Base-by-base conservation (phyloP, 495 filamentous ascomycete genomes). In the Diplogelasinospora grovesii region DNA sequence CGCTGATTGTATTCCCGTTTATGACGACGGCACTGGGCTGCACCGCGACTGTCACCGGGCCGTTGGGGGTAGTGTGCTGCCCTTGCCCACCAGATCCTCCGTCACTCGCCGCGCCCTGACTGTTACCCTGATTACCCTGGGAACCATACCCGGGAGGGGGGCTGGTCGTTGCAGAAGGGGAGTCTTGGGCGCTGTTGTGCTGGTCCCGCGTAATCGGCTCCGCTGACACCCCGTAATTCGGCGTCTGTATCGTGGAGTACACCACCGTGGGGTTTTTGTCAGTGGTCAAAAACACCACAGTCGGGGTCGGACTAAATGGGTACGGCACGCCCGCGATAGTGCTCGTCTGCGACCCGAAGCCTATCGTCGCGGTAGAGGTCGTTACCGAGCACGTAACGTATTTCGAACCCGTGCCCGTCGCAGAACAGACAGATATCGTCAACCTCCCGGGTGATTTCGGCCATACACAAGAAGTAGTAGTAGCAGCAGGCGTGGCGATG, bases 261-360 rank as follows among this genome's bases (percentile, higher is more conserved):
- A 70, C 54, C 22, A 73, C 66, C 22, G 64, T 63, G 1, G 69
- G 69, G 30, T 73, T 73, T 43, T 70, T 73, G 35, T 71, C 69
- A 8, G 69, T 72, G 9, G 67, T 69, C 28, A 64, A 34, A 26
- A 69, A 54, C 9, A 52, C 61, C 26, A 71, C 40, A 7, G 60
- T 60, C 19, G 36, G 34, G 8, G 43, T 29, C 19, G 32, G 13
- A n/a, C n/a, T n/a, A n/a, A n/a, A n/a, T n/a, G n/a, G n/a, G 9
- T 21, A 5, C 6, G 43, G 24, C n/a, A n/a, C 19, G 9, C 21
- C 22, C 1, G 36, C 39, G 2, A 36, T 36, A 9, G 9, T 26
- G 27, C 20, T 35, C 7, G 38, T 48, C 29, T 50, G 40, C 1
- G 39, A 8, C 15, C 52, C 50, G 13, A 42, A 60, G 8, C n/a